phyloP scores from a whole-genome alignment of 768 basidiomycete genomes.

The Hygrophorus pudorinus region DNA sequence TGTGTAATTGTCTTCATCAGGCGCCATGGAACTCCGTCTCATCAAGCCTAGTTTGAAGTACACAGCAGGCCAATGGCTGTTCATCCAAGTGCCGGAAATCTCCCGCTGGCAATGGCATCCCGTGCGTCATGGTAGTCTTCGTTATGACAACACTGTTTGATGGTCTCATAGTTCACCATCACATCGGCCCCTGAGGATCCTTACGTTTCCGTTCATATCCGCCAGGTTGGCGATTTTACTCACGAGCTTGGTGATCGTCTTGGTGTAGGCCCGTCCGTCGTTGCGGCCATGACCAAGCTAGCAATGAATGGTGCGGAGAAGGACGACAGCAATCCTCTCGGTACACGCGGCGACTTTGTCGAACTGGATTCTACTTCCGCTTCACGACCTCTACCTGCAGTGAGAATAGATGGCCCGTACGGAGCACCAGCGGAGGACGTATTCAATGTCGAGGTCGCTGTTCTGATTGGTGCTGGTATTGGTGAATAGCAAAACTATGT shows the following conservation, averaged over 20 bases:
- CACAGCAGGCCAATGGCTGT: conserved; percentile 86
- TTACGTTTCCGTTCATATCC: conserved; percentile 85
- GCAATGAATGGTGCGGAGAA: conserved; percentile 73
- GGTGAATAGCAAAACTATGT: conserved; percentile 33
- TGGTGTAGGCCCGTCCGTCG: conserved; percentile 68
- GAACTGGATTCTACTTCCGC: conserved; percentile 52
- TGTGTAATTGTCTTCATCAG: conserved; percentile 22
- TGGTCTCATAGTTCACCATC: conserved; percentile 67
- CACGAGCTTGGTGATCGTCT: conserved; percentile 77
- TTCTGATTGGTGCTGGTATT: conserved; percentile 92
- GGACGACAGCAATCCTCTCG: conserved; percentile 32
- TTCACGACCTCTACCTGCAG: conserved; percentile 49
- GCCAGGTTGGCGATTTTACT: conserved; percentile 89
- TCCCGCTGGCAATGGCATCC: conserved; percentile 90
- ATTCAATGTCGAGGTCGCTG: conserved; percentile 74
- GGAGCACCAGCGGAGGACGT: conserved; percentile 92
- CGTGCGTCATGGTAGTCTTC: conserved; percentile 37
- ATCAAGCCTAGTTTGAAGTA: conserved; percentile 89
- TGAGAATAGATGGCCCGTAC: conserved; percentile 86
- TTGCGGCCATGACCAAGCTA: conserved; percentile 67
- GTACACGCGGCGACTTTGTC: conserved; percentile 66
- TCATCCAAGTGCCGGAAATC: conserved; percentile 80
- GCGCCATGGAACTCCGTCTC: conserved; percentile 91
- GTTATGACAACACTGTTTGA: conserved; percentile 2
- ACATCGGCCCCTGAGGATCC: conserved; percentile 93